Conservation (phyloP, 768 basidiomycete genomes). For the Podaxis pistillaris region DNA sequence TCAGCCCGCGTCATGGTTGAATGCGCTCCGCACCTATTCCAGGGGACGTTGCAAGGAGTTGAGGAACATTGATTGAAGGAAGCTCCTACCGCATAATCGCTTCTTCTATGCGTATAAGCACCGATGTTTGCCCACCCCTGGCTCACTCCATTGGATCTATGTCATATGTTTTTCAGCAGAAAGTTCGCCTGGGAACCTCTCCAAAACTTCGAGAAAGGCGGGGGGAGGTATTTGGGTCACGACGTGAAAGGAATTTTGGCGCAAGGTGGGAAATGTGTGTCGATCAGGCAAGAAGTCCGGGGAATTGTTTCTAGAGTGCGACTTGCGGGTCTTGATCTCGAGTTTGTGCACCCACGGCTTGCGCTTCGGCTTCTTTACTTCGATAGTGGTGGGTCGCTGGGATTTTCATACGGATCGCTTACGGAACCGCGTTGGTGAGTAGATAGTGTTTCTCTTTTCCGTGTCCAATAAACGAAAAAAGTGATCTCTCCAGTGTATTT, state of each 20-base stretch:
- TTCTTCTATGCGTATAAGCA: too few relatives aligned
- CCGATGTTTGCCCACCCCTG: background rate
- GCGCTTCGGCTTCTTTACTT: background rate
- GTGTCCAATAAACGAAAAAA: too few relatives aligned
- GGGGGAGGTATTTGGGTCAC: background rate
- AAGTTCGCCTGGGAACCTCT: background rate
- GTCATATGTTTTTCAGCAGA: constrained; percentile 1
- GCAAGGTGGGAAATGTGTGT: background rate
- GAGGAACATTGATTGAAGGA: too few relatives aligned
- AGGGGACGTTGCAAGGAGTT: background rate
- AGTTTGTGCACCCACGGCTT: background rate
- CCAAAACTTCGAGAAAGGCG: background rate
- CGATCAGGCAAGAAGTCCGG: constrained; percentile 4
- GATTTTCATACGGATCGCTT: background rate
- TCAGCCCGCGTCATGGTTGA: too few relatives aligned
- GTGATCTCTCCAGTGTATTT: too few relatives aligned
- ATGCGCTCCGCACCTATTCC: too few relatives aligned
- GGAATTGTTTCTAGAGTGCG: background rate
- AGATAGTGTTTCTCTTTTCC: too few relatives aligned
- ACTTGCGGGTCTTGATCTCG: too few relatives aligned
- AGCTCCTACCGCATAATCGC: too few relatives aligned
- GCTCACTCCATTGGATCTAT: background rate
- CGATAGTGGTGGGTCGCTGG: background rate
- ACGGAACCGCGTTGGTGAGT: too few relatives aligned
- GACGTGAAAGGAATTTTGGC: too few relatives aligned